Base-by-base conservation (phyloP, 192 early-diverging fungal genomes). In the Gryganskiella cystojenkinii region DNA sequence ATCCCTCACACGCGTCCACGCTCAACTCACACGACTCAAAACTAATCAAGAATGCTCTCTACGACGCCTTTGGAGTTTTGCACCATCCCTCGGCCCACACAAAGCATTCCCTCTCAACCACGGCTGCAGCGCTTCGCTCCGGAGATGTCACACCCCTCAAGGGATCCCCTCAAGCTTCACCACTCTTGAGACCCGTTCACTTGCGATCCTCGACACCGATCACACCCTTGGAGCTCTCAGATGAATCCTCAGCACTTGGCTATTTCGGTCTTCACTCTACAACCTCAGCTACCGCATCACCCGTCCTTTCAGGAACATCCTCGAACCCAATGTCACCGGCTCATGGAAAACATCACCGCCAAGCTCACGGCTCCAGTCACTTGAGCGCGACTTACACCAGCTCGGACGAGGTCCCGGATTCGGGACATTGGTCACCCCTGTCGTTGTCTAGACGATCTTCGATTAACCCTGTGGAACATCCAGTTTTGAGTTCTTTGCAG, bases 61-160 rank as follows among this genome's bases (percentile, higher is more conserved):
- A 78, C 42, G 74, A 78, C 34, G 74, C 74, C 60, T 78, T 78
- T 78, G 74, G 74, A n/a, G 54, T 31, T n/a, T 61, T 78, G 13
- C 68, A 78, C 27, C 74, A 78, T 40, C 74, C 74, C 0, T 69
- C 74, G 2, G 61, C 74, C 10, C 74, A 78, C 25, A 78, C 74
- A 24, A 76, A 68, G 47, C 72, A 76, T 27, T 63, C 65, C 3
- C 27, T 63, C 20, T 49, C 65, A 0, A 44, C 54, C 54, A 63
- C 49, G 15, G 57, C 74, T 1, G 61, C 56, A 4, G 65, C 74
- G 25, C 19, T 69, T 34, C 53, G 74, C 15, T 78, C 74, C 0
- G 74, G 74, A 30, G 74, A 78, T 64, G 74, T 64, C 19, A 78
- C 74, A 0, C 74, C 74, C 0, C 50, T 68, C 14, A 59, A 64